Base-by-base conservation (phyloP, 805 yeast genomes). In the Kodamaea leandrae region DNA sequence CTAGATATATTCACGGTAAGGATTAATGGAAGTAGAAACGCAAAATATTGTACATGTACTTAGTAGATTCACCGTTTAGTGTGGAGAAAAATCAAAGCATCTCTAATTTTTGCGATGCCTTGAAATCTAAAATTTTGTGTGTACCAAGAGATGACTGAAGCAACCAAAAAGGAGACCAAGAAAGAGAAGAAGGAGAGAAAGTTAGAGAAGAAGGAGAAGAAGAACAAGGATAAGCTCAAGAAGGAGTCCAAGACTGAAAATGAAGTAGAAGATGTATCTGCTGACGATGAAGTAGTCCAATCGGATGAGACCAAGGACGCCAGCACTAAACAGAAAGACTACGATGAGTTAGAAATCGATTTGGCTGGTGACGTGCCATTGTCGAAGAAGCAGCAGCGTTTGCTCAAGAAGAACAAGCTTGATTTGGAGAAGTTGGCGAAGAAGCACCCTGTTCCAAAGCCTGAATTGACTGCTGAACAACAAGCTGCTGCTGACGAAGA, bases 351-450 rank as follows among this genome's bases (percentile, higher is more conserved):
- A 38, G 86, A 80, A 50, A 83, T 85, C 45, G 85, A 84, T 55
- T 65, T 85, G 40, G 65, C 68, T 17, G 84, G 80, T 36, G 80
- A 87, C 4, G 77, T 84, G 10, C 97, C 99, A 1, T 68, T 90
- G 37, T 89, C 96, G 9, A 90, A 87, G 62, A 91, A 93, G 61
- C 96, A 91, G 63, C 83, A 84, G 42, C 54, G 60, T 52, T 50
- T 52, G 48, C 47, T 58, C 50, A 91, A 93, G 64, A 83, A 83
- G 60, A 87, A 83, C 49, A 89, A 89, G 46, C 80, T 85, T 54
- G 77, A 84, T 36, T 51, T 79, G 33, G 83, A 78, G 36, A 82
- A 79, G 52, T 55, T 81, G 52, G 66, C 58, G 41, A 58, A 55
- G 43, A 66, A 68, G 38, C 53, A 64, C 42, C 68, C 69, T 9